These are phyloP conservation scores for Fusarium sp. DNA, from an alignment of 2,329 filamentous ascomycete species.

Conservation along the genomic window DNA sequence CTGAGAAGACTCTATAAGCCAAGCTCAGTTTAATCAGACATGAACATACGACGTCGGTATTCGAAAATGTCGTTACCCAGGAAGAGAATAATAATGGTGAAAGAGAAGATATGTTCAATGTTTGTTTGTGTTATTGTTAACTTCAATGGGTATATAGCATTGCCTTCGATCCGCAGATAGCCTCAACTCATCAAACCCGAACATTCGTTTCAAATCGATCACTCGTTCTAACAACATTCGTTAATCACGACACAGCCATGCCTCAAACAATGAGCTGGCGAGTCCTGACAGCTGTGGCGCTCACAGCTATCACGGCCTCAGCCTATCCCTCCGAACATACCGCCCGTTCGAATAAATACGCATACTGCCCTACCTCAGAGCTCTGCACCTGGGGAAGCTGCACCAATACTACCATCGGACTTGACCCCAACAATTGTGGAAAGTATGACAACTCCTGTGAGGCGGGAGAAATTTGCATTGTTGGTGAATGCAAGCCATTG, in stretches of 20 bases:
- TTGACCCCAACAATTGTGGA: conserved; percentile 30
- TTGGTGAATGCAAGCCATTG: conserved; percentile 16
- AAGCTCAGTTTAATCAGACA: background rate
- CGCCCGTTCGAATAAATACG: conserved; percentile 1
- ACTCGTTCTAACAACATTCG: background rate
- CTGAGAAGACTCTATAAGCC: too few relatives aligned
- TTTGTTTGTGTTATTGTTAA: background rate
- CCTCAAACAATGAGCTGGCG: conserved; percentile 19
- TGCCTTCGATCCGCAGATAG: too few relatives aligned
- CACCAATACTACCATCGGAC: conserved; percentile 33
- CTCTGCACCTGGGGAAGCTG: conserved; percentile 27
- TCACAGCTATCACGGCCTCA: conserved; percentile 1
- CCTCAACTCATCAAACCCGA: background rate
- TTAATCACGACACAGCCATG: conserved; percentile 2
- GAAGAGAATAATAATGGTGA: background rate
- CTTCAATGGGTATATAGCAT: background rate
- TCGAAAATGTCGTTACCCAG: background rate
- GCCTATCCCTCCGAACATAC: conserved; percentile 8
- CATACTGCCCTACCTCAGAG: conserved; percentile 21
- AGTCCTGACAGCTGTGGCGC: conserved; percentile 1
- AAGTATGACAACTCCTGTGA: conserved; percentile 15
- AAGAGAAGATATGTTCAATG: background rate
- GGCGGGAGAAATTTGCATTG: conserved; percentile 29
- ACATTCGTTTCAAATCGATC: background rate
- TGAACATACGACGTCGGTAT: background rate